Conservation (phyloP, 768 basidiomycete species). For the Boletus bicolor region DNA sequence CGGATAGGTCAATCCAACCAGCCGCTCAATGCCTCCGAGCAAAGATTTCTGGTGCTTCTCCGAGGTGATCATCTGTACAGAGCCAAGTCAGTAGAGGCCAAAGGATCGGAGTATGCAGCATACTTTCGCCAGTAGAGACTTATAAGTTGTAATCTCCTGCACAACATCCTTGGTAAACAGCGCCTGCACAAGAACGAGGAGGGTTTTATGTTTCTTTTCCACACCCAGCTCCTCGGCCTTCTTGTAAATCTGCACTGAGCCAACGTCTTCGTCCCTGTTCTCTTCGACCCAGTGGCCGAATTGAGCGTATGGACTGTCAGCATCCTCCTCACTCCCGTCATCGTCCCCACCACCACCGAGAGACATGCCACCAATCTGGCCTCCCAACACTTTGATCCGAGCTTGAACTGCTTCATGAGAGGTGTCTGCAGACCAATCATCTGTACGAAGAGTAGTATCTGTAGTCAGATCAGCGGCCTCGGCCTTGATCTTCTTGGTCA, state of each 20-base stretch:
- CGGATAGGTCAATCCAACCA: slow-evolving; percentile 72
- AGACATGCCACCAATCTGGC: slow-evolving; percentile 49
- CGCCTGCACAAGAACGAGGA: slow-evolving; percentile 78
- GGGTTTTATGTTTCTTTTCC: slow-evolving; percentile 91
- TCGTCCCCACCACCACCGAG: slow-evolving; percentile 58
- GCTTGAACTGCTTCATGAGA: slow-evolving; percentile 85
- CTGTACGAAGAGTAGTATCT: slow-evolving; percentile 57
- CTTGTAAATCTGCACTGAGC: slow-evolving; percentile 69
- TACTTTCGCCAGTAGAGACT: slow-evolving; percentile 72
- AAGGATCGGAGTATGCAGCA: background rate
- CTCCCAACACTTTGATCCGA: slow-evolving; percentile 70
- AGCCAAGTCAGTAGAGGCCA: slow-evolving; percentile 3
- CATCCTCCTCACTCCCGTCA: slow-evolving; percentile 86
- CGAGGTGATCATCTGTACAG: slow-evolving; percentile 70
- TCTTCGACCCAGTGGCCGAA: slow-evolving; percentile 87
- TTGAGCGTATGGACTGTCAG: slow-evolving; percentile 78
- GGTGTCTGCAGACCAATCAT: slow-evolving; percentile 92
- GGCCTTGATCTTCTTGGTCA: slow-evolving; percentile 88
- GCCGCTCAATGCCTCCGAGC: slow-evolving; percentile 88
- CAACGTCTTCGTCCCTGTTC: slow-evolving; percentile 40
- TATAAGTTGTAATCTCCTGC: slow-evolving; percentile 60
- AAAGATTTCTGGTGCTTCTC: slow-evolving; percentile 97
- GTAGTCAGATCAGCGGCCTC: slow-evolving; percentile 76
- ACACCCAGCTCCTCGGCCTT: slow-evolving; percentile 90
- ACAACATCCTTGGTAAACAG: slow-evolving; percentile 77